These are phyloP conservation scores for Papiliotrema fonsecae DNA, from an alignment of 1,284 basidiomycete genomes.

Conservation along the genomic window DNA sequence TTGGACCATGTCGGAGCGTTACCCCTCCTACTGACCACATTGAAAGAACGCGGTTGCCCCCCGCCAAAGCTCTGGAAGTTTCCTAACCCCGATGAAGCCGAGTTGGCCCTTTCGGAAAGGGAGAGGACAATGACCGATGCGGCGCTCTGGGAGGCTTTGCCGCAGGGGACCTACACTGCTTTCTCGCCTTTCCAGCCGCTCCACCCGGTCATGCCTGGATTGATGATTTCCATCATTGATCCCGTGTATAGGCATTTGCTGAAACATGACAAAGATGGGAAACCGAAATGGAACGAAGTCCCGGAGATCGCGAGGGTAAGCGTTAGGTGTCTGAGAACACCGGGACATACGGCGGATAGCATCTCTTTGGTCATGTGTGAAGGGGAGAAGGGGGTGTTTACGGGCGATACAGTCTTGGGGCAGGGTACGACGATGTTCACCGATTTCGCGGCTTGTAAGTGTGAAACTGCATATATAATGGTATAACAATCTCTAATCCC, in stretches of 20 bases:
- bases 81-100: conserved; percentile 37
- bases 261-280: conserved; percentile 33
- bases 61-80: conserved; percentile 51
- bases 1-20: conserved; percentile 80
- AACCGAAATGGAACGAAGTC: conserved; percentile 36
- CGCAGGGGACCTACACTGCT: conserved; percentile 23
- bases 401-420: conserved; percentile 86
- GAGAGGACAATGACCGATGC: conserved; percentile 32
- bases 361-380: conserved; percentile 63
- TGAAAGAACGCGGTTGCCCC: conserved; percentile 51
- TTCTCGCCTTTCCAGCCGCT: conserved; percentile 36
- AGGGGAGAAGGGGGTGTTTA: conserved; percentile 65
- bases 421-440: conserved; percentile 88
- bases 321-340: conserved; percentile 71
- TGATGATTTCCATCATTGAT: conserved; percentile 41
- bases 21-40: conserved; percentile 62
- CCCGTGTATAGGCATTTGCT: conserved; percentile 29
- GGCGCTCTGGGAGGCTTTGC: conserved; percentile 24
- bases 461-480: not conserved
- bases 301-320: conserved; percentile 36
- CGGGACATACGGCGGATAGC: conserved; percentile 87
- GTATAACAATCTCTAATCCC: conserved; percentile 8
- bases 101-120: conserved; percentile 18
- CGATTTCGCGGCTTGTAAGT: conserved; percentile 68
- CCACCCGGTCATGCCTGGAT: conserved; percentile 36